Evolutionary conservation across 2,329 filamentous ascomycete species (phyloP).

Genomic region (Cladosporium sp.): DNA sequence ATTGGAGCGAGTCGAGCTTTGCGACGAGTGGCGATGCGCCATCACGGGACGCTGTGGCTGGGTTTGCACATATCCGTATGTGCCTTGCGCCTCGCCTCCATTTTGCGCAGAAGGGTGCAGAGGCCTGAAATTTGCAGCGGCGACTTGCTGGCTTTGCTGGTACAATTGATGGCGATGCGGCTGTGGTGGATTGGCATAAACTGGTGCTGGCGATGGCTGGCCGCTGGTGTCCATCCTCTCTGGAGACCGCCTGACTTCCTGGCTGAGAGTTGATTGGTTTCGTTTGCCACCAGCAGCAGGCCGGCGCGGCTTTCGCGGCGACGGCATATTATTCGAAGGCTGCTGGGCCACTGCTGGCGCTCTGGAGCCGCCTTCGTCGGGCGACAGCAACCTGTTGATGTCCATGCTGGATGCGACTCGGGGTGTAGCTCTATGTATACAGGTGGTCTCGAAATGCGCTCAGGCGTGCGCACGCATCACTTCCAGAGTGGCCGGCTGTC

Average conservation of each 20-base stretch:
- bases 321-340: slow-evolving; percentile 1
- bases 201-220: slow-evolving; percentile 13
- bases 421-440: neutral
- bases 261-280: slow-evolving; percentile 39
- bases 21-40: slow-evolving; percentile 37
- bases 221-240: slow-evolving; percentile 27
- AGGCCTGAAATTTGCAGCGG: slow-evolving; percentile 20
- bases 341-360: neutral
- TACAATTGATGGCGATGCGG: slow-evolving; percentile 11
- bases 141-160: slow-evolving; percentile 12
- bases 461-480: neutral
- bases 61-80: slow-evolving; percentile 4
- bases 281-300: slow-evolving; percentile 27
- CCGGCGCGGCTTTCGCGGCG: slow-evolving; percentile 12
- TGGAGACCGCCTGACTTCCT: slow-evolving; percentile 32
- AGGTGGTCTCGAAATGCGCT: neutral
- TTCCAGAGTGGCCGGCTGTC: neutral
- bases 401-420: slow-evolving; percentile 35
- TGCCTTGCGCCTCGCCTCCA: neutral
- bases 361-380: slow-evolving; percentile 39
- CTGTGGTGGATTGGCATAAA: slow-evolving; percentile 14
- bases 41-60: slow-evolving; percentile 20
- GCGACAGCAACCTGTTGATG: slow-evolving; percentile 48
- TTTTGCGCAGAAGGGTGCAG: slow-evolving; percentile 18
- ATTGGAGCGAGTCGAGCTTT: slow-evolving; percentile 23